Percentiles rank a stretch among this genome's conserved stretches.
Evolutionary conservation across 306 rosid species (phyloP).

Genomic region (Rosa lucieae): DNA sequence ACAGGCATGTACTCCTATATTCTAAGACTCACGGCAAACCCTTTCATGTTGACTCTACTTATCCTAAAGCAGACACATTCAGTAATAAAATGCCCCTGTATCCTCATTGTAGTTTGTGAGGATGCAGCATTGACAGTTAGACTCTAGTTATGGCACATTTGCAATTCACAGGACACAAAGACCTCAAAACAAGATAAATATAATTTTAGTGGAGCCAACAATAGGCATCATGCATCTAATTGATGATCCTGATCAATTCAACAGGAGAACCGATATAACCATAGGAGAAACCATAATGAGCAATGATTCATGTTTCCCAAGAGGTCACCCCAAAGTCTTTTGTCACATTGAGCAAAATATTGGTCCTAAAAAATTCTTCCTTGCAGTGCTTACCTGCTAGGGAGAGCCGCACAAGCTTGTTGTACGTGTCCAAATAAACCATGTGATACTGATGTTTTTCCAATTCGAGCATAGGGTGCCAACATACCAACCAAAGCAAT

Average conservation of each 20-base stretch:
- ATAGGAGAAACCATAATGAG: not conserved
- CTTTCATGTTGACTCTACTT: not conserved
- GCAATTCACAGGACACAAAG: not conserved
- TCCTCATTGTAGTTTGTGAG: not conserved
- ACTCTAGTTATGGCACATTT: not conserved
- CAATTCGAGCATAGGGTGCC: constrained; percentile 92
- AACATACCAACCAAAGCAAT: constrained; percentile 86
- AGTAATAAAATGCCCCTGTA: not conserved
- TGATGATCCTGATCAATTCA: not conserved
- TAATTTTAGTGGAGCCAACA: not conserved
- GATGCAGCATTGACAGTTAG: not conserved
- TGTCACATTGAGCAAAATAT: not conserved
- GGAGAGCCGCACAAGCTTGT: constrained; percentile 73
- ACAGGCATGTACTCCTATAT: not conserved
- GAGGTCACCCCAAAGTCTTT: not conserved
- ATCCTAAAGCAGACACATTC: constrained; percentile 1
- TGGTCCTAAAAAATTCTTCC: not conserved
- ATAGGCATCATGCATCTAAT: not conserved
- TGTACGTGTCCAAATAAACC: constrained; percentile 79
- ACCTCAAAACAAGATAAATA: constrained; percentile 5
- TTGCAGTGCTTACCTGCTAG: constrained; percentile 66
- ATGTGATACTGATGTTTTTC: constrained; percentile 55
- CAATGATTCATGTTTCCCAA: not conserved
- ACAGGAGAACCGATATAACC: not conserved
- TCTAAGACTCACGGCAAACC: not conserved